Base-by-base conservation (phyloP, 1,284 basidiomycete genomes). In the Coniophora puteana region DNA sequence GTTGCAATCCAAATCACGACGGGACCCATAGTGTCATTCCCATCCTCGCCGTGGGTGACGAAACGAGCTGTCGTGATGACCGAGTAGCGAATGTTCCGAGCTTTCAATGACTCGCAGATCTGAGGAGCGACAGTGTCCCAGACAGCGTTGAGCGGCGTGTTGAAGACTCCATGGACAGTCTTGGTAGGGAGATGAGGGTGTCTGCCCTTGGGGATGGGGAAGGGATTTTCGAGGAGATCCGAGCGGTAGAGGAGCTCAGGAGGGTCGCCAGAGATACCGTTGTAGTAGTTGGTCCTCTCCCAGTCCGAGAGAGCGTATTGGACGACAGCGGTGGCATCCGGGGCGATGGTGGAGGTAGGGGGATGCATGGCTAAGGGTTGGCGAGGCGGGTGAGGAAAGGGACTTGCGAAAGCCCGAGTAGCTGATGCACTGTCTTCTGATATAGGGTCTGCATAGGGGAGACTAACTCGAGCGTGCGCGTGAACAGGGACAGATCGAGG, bases 241-340 rank as follows among this genome's bases (percentile, higher is more conserved):
- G 55, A 54, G 32, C 57, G 53, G 41, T 53, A 59, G 14, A 58
- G 27, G 34, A 59, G 54, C 29, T 52, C 39, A n/a, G 55, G 55
- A 44, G 28, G 51, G 43, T 57, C 49, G 38, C 3, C 5, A 38
- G 50, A 45, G 51, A 53, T 49, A 23, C 51, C 54, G 32, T 53
- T 32, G 25, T 44, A 54, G 40, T 50, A 54, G 12, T 17, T 5
- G 20, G 18, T 23, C 38, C 20, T 40, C 39, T 51, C 49, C 13
- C 14, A 42, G 12, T 43, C 36, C 8, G 47, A 48, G 48, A 46
- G 11, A 17, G 24, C 13, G 42, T 47, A 13, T 14, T 42, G 36
- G 41, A 36, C 4, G 36, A 45, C 37, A 28, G 37, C 27, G 17
- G 38, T 36, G 16, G 39, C 29, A 30, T 36, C 22, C 22, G 14